phyloP scores from a whole-genome alignment of 148 eudicot species.

The Drosera capensis region DNA sequence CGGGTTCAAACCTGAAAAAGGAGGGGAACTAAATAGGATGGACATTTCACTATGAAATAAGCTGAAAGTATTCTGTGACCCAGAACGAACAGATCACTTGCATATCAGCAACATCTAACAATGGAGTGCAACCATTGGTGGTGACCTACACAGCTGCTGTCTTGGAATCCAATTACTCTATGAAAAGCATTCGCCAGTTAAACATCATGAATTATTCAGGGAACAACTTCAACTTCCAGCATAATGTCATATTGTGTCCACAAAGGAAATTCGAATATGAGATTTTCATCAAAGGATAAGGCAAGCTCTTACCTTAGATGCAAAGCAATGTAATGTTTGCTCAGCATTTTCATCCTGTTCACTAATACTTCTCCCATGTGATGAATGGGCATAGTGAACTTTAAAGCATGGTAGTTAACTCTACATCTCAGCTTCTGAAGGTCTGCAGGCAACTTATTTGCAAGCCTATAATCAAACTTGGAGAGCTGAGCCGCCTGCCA shows the following conservation, averaged over 20 bases:
- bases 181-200: too few species aligned
- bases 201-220: too few species aligned
- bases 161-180: too few species aligned
- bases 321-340: slow-evolving; percentile 76
- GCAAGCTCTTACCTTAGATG: slow-evolving; percentile 53
- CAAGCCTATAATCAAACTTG: slow-evolving; percentile 92
- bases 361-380: slow-evolving; percentile 68
- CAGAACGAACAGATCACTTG: not conserved
- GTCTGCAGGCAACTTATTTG: slow-evolving; percentile 73
- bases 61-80: not conserved
- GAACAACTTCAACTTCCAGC: not conserved
- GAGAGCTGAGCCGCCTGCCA: slow-evolving; percentile 84
- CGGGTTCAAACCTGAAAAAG: slow-evolving; percentile 81
- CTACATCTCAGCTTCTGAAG: slow-evolving; percentile 93
- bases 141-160: too few species aligned
- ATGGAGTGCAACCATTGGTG: too few species aligned
- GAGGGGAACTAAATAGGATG: too few species aligned
- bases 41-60: too few species aligned
- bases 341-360: slow-evolving; percentile 57
- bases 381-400: slow-evolving; percentile 57
- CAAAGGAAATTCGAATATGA: too few species aligned
- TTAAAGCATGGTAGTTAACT: slow-evolving; percentile 83
- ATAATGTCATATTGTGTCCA: too few species aligned
- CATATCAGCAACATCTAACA: not conserved
- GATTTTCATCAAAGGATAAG: not conserved